Evolutionary conservation across 23 red algal genomes (phyloP).

Genomic region (Chondrus crispus): DNA sequence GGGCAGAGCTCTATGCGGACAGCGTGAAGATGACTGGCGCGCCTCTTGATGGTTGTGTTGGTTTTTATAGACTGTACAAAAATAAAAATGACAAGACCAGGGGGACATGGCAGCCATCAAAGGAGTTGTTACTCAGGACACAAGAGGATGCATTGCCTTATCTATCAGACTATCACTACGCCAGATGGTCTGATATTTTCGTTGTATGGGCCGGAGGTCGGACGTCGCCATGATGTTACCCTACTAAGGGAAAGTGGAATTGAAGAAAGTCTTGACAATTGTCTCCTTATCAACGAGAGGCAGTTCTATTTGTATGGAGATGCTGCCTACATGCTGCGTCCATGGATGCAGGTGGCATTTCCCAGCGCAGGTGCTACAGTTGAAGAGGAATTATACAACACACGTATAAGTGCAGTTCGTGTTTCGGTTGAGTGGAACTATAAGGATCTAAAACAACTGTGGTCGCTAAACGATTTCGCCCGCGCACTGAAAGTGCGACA

Average conservation of each 20-base stretch:
- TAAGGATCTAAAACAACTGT: too few relatives aligned
- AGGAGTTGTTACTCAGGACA: background rate
- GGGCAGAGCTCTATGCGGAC: background rate
- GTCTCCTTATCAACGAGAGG: too few relatives aligned
- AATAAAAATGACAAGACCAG: background rate
- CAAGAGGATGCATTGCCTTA: slow-evolving; percentile 21
- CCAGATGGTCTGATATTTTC: slow-evolving; percentile 32
- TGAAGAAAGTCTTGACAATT: too few relatives aligned
- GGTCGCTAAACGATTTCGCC: too few relatives aligned
- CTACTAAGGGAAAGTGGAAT: slow-evolving; percentile 22
- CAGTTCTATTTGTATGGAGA: too few relatives aligned
- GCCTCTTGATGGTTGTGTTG: slow-evolving; percentile 29
- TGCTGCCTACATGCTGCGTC: too few relatives aligned
- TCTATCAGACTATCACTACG: background rate
- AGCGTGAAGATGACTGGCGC: background rate
- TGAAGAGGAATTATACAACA: too few relatives aligned
- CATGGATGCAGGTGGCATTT: too few relatives aligned
- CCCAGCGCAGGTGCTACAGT: too few relatives aligned
- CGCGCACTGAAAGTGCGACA: too few relatives aligned
- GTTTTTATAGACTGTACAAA: slow-evolving; percentile 58
- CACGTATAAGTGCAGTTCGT: too few relatives aligned
- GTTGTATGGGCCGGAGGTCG: background rate
- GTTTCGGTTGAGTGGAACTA: too few relatives aligned
- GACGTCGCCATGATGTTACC: slow-evolving; percentile 17
- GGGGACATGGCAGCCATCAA: background rate